Base-by-base conservation (phyloP, 1,284 basidiomycete species). In the Fomes fomentarius region DNA sequence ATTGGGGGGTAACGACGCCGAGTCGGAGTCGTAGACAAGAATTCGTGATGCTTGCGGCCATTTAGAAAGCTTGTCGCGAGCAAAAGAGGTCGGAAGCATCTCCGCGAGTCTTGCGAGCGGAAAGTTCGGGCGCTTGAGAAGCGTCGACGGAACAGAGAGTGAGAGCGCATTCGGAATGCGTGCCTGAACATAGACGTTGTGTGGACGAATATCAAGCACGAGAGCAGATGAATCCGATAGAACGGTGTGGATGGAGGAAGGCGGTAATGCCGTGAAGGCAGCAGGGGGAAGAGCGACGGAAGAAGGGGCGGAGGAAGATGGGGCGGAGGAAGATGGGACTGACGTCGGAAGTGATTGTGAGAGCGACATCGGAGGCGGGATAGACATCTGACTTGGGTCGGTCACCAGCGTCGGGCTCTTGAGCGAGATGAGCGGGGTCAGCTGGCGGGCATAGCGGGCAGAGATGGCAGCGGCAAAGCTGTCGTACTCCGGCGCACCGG, bases 131-230 rank as follows among this genome's bases (percentile, higher is more conserved):
- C 94, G 86, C 58, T 94, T 94, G 66, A 99, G 87, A 24, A 98
- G 84, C 0, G 96, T 98, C 4, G 94, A 95, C 0, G 96, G 96
- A 4, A 97, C 91, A 42, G 93, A 93, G 53, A 98, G 82, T 38
- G 93, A 94, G 58, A 97, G 78, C n/a, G 95, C 89, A 38, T 75
- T 66, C 26, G 80, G 80, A 26, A 96, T 63, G 47, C 93, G 87
- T 11, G 85, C 86, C 14, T 78, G 68, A 1, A 81, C 72, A 67
- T 84, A 89, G 6, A 88, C 82, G 11, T 87, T 87, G 69, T 93
- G 90, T 1, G 94, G 87, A 0, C 96, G 86, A 52, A 98, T 89
- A 73, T 98, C 96, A 72, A 98, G 79, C 57, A 97, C 67, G 58
- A 91, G 79, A 10, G 71, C 43, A 53, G 66, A 40, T 14, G 69